Percentiles rank a stretch among this genome's conserved stretches.
These are phyloP conservation scores for Thelonectria rubi DNA, from an alignment of 2,329 filamentous ascomycete genomes.

Conservation along the genomic window DNA sequence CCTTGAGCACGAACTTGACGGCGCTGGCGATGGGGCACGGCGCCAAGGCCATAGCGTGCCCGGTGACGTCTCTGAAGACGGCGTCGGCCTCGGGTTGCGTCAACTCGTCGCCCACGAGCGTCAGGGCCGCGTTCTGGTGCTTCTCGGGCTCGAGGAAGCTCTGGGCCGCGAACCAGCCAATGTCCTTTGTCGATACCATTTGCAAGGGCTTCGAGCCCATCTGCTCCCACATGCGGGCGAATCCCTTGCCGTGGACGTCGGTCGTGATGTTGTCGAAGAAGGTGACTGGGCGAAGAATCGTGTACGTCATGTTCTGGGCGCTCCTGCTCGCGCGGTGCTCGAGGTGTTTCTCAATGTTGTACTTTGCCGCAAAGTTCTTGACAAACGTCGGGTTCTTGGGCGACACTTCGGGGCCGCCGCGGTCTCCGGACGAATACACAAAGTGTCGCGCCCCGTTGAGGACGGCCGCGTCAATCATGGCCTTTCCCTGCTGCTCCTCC, in stretches of 20 bases:
- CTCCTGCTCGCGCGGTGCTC: constrained; percentile 48
- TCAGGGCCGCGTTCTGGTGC: constrained; percentile 27
- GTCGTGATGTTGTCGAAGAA: constrained; percentile 63
- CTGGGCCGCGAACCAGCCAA: constrained; percentile 53
- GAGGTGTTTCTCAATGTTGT: constrained; percentile 66
- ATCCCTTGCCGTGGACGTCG: constrained; percentile 44
- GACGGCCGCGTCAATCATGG: constrained; percentile 61
- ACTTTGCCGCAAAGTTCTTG: constrained; percentile 66
- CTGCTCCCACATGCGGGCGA: constrained; percentile 41
- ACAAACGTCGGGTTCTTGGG: constrained; percentile 60
- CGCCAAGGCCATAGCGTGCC: constrained; percentile 21
- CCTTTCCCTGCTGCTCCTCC: constrained; percentile 58
- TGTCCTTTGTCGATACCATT: constrained; percentile 50
- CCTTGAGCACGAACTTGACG: constrained; percentile 27
- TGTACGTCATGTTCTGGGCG: constrained; percentile 59
- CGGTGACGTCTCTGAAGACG: constrained; percentile 15
- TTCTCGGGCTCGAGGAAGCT: constrained; percentile 47
- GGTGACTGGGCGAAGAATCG: constrained; percentile 64
- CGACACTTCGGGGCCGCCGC: constrained; percentile 58
- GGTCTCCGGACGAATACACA: constrained; percentile 67
- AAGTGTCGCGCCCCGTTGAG: constrained; percentile 63
- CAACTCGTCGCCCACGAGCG: constrained; percentile 32
- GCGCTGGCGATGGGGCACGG: constrained; percentile 24
- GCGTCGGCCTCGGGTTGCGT: constrained; percentile 26
- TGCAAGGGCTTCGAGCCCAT: constrained; percentile 44